Percentiles rank a stretch among this genome's conserved stretches.
phyloP scores from a whole-genome alignment of 1,284 basidiomycete species.

The Melampsora larici-populina region DNA sequence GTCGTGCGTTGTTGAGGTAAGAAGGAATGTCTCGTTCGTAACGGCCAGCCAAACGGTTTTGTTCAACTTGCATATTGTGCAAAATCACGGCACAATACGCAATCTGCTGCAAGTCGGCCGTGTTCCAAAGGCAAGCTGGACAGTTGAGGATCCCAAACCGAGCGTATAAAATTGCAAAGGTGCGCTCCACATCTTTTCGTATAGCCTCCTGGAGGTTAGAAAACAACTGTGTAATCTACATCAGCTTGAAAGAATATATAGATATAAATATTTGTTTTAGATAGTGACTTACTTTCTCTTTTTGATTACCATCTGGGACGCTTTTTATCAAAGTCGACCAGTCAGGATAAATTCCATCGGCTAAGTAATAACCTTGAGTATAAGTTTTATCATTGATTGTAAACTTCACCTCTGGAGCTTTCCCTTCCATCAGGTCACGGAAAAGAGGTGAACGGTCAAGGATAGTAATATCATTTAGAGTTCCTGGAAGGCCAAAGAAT shows the following conservation, averaged over 20 bases:
- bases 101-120: no score
- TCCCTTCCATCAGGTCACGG: not conserved
- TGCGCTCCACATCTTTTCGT: not conserved
- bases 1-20: no score
- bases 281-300: not conserved
- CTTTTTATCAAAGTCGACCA: not conserved
- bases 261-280: not conserved
- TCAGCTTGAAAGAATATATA: no score
- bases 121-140: no score
- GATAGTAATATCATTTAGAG: not conserved
- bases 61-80: no score
- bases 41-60: no score
- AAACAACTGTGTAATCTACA: not conserved
- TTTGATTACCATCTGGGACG: not conserved
- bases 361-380: not conserved
- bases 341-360: constrained; percentile 2
- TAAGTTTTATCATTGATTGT: not conserved
- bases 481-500: no score
- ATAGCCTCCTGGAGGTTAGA: not conserved
- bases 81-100: no score
- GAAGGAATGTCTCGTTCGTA: no score
- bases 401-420: not conserved
- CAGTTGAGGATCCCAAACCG: no score
- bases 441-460: not conserved
- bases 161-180: not conserved